Evolutionary conservation across 306 rosid species (phyloP).

Genomic region (Quercus variabilis): DNA sequence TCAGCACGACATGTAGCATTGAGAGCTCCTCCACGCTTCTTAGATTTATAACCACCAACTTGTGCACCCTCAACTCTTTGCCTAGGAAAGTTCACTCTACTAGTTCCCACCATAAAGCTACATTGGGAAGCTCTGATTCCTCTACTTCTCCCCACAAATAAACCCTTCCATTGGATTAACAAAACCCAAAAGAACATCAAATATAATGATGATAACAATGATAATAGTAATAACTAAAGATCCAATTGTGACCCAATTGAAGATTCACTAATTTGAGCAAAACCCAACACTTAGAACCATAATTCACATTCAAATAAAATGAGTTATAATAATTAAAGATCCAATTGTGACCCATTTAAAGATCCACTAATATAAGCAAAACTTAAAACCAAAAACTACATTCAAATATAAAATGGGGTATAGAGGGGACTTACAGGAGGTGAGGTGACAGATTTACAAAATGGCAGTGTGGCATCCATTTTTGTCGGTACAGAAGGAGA

Average conservation of each 20-base stretch:
- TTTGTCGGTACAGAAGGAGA: background rate
- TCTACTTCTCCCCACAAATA: conserved; percentile 43
- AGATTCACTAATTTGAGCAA: background rate
- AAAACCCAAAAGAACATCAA: background rate
- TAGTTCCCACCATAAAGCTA: conserved; percentile 54
- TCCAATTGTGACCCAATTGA: background rate
- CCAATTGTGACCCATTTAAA: background rate
- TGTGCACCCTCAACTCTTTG: conserved; percentile 41
- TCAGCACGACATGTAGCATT: conserved; percentile 46
- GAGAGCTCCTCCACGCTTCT: conserved; percentile 46
- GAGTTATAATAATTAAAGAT: background rate
- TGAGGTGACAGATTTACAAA: conserved; percentile 58
- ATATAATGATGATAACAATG: background rate
- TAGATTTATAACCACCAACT: conserved; percentile 22
- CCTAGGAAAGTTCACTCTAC: conserved; percentile 40
- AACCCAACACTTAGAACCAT: background rate
- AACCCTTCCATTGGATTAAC: conserved; percentile 43
- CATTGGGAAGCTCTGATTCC: conserved; percentile 67
- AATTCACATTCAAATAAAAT: background rate
- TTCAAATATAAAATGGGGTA: background rate
- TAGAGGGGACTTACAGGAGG: conserved; percentile 40
- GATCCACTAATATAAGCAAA: background rate
- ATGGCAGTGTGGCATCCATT: conserved; percentile 68
- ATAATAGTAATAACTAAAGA: background rate
- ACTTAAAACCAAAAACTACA: background rate